Conservation (phyloP, 257 asterid species). For the Agastache rugosa region DNA sequence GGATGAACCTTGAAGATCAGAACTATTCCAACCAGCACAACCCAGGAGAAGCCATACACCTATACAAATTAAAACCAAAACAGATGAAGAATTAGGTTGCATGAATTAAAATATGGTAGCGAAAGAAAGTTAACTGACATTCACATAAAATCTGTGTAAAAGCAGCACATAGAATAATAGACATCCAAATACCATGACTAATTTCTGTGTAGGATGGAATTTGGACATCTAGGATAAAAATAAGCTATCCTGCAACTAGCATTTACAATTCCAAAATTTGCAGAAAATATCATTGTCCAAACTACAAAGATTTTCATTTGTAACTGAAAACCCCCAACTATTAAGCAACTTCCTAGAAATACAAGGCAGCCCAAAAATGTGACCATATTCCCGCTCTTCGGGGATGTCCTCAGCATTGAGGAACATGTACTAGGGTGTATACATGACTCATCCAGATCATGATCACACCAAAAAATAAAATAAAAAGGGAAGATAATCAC, state of each 20-base stretch:
- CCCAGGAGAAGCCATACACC: constrained; percentile 97
- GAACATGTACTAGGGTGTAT: not conserved
- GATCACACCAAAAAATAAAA: not conserved
- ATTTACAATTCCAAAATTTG: not conserved
- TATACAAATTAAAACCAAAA: constrained; percentile 37
- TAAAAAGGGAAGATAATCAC: not conserved
- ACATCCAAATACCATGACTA: constrained; percentile 8
- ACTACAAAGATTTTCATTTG: not conserved
- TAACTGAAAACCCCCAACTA: not conserved
- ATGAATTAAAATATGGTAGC: constrained; percentile 23
- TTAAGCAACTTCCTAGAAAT: not conserved
- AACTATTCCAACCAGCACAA: constrained; percentile 77
- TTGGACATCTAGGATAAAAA: not conserved
- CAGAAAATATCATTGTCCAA: not conserved
- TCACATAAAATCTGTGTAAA: constrained; percentile 4
- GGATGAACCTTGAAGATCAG: constrained; percentile 81
- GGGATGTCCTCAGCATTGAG: not conserved
- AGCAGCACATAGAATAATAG: not conserved
- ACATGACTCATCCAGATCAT: not conserved
- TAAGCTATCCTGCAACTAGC: constrained; percentile 1
- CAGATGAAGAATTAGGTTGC: constrained; percentile 18
- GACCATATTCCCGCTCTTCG: not conserved
- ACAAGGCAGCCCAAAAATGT: not conserved
- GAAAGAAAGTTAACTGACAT: constrained; percentile 3
- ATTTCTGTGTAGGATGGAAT: not conserved